phyloP scores from a whole-genome alignment of 202 grass and related monocot genomes.

The Schoenoplectus tabernaemontani region DNA sequence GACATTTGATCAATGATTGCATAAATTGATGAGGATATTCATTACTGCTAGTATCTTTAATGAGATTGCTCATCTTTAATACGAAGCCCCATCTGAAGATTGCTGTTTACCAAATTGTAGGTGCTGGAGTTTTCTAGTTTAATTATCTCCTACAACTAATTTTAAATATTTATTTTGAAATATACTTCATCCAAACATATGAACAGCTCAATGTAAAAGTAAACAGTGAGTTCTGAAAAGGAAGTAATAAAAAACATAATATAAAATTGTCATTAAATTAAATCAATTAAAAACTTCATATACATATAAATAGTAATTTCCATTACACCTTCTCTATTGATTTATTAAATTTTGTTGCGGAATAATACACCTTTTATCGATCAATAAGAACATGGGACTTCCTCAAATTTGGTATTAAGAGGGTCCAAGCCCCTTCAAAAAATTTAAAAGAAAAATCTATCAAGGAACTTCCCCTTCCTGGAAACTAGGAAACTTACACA shows the following conservation, averaged over 20 bases:
- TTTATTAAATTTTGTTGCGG: neutral
- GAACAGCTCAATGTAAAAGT: neutral
- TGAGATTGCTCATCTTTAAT: neutral
- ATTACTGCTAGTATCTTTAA: neutral
- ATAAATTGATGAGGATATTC: neutral
- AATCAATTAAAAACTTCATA: neutral
- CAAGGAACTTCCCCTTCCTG: constrained; percentile 3
- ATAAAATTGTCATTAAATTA: neutral
- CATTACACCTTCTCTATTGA: neutral
- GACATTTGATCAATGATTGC: neutral
- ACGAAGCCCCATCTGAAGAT: neutral
- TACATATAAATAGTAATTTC: neutral
- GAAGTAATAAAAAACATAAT: neutral
- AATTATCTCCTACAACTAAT: neutral
- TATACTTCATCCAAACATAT: neutral
- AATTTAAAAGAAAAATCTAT: neutral
- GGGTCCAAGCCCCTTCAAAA: neutral
- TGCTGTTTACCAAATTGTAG: neutral
- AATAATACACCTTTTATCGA: neutral
- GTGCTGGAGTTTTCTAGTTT: neutral
- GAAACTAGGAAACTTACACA: constrained; percentile 12
- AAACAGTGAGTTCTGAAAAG: neutral
- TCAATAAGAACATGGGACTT: neutral
- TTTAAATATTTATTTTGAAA: neutral
- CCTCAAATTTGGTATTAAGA: neutral